phyloP scores from a whole-genome alignment of 2,329 filamentous ascomycete genomes.

The Aspergillus hortae region DNA sequence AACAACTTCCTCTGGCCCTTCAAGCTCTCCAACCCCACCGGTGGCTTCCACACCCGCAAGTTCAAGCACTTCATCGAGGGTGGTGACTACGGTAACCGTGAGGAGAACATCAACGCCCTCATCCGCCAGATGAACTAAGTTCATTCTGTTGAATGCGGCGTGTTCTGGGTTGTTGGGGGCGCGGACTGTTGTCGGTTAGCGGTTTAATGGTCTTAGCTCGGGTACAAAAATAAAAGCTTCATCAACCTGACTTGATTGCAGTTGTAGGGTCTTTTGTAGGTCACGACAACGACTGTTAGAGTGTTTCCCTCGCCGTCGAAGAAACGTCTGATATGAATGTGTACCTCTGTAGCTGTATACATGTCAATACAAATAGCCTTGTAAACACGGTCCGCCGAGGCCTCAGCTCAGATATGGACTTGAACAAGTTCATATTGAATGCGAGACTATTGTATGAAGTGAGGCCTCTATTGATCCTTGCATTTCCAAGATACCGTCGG shows the following conservation, averaged over 20 bases:
- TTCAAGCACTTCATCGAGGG: conserved; percentile 99
- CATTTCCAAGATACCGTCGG: no score
- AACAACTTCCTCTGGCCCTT: conserved; percentile 99
- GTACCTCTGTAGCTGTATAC: background rate
- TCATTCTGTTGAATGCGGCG: conserved; percentile 7
- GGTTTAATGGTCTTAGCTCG: conserved; percentile 16
- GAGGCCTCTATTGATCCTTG: no score
- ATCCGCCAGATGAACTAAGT: conserved; percentile 97
- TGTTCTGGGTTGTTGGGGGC: conserved; percentile 33
- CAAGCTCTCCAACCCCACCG: conserved; percentile 98
- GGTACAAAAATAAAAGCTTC: conserved; percentile 35
- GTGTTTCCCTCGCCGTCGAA: no score
- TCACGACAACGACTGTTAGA: background rate
- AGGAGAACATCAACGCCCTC: conserved; percentile 95
- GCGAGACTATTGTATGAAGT: no score
- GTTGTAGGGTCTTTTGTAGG: background rate
- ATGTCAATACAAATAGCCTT: no score
- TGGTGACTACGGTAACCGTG: conserved; percentile 97
- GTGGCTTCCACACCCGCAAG: conserved; percentile 93
- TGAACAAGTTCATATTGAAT: no score
- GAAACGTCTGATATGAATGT: background rate
- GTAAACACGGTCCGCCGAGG: no score
- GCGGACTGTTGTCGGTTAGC: conserved; percentile 23
- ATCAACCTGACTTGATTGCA: background rate
- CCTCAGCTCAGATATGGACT: no score